Base-by-base conservation (phyloP, 2,329 filamentous ascomycete species). In the Fusarium piperis region DNA sequence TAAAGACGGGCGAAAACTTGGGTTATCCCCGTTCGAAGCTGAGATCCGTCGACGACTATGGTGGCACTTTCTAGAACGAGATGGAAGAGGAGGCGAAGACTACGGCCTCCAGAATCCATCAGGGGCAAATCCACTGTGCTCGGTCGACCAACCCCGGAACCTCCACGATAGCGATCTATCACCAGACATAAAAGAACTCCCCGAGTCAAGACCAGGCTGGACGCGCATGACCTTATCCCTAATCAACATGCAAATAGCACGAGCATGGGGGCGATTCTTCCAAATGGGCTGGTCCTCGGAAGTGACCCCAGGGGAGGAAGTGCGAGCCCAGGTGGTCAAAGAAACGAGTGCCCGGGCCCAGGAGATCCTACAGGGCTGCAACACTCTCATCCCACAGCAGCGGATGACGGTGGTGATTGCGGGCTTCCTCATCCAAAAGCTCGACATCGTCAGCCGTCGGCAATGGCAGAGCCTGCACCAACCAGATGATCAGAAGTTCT, bases 151-250 rank as follows among this genome's bases (percentile, higher is more conserved):
- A 77, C 88, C 88, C 1, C 80, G 86, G 4, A 90, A 90, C 62
- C 78, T 90, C 44, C 85, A 90, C 60, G 89, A 90, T 67, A 76
- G 72, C 15, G 86, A 89, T 44, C 76, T 90, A 1, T 77, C 79
- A 5, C 86, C 87, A 0, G 80, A 81, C 6, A 87, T 87, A 83
- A 80, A 77, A 10, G 81, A 84, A 0, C 82, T 86, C 2, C 87
- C 87, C 0, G 72, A 81, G 1, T 82, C 87, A 13, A 82, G 85
- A 3, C 71, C 78, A 3, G 85, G 86, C 16, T 90, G 88, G 77
- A 90, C 89, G 0, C 85, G 88, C 32, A 89, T 90, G 84, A 86
- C 88, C 0, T 85, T 89, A 62, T 83, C 82, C 12, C 76, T 90
- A 3, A 83, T 89, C n/a, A 83, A 84, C 6, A 86, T 86, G 68